Evolutionary conservation across 192 early-diverging fungal species (phyloP), one percentile per base, ranked within the genome.

Genomic region (Coemansia sp.): DNA sequence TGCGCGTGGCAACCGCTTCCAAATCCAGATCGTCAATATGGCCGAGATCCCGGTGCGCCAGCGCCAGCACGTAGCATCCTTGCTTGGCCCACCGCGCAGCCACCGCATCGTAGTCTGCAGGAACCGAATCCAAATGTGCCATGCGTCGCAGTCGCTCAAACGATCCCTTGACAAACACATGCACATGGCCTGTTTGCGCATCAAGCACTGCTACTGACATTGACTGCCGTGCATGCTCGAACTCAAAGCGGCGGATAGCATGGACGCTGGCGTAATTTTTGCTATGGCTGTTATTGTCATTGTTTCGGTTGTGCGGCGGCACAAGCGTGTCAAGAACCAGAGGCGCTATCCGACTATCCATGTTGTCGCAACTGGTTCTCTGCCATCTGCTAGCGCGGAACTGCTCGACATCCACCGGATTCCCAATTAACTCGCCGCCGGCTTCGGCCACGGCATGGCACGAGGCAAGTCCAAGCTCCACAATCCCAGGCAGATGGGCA

Each of bases 41-140:
- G 21, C 86, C 85, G n/a, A 94, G 67, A 58, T 90, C 82, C 54
- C 82, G 78, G 61, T 86, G 77, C 37, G 91, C 90, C 8, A 93
- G 64, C 1, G 89, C 90, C 18, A 94, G 73, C n/a, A 94, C 93
- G 70, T 94, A 94, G 65, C 89, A 90, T 10, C 93, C 93, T 59
- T 90, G 80, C 52, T 78, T 70, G 7, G 93, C 91, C 73, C 87
- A 88, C 39, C 75, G 54, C 13, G 83, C 78, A 1, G 91, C 80
- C 18, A 80, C 74, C 11, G 48, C 16, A 43, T 88, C 85, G 57
- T 88, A 91, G 69, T 89, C 76, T 6, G 41, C 66, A 1, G 92
- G 92, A 18, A 88, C 19, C 10, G 77, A 76, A 2, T 66, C 57
- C 2, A 76, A 59, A 43, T 71, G 63, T 37, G 83, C 72, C 16